Base-by-base conservation (phyloP, 805 yeast genomes). In the Yarrowia bubula region DNA sequence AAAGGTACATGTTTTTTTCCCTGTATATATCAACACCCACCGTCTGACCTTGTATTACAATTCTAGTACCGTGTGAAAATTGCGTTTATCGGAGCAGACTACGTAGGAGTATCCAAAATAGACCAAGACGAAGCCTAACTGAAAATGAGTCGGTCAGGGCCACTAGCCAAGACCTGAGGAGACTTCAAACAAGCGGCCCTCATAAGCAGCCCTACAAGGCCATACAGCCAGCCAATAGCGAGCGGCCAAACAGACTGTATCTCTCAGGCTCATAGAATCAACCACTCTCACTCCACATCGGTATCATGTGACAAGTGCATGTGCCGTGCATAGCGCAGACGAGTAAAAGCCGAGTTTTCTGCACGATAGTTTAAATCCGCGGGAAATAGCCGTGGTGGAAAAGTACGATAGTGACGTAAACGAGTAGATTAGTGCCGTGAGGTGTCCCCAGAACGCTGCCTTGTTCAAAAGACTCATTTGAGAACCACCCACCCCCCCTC, bases 21-120 rank as follows among this genome's bases (percentile, higher is more conserved):
- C 10, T n/a, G 4, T 14, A 7, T 37, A 13, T 32, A 17, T 28
- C 28, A 4, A 14, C 11, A 9, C 4, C 8, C 28, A 1, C 10
- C n/a, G 28, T 11, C n/a, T 50, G 8, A 15, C 22, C 57, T 15
- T 2, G 42, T 18, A 8, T 15, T 35, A 11, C 32, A 10, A 14
- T n/a, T 22, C 8, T 37, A 22, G 32, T 22, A 51, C 58, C 33
- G 58, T 51, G 58, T 51, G 58, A 51, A 51, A 51, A 51, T 51
- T 51, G 58, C 58, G 35, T 51, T 51, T 51, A 51, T 51, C 58
- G 58, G 58, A 51, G 43, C 58, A 50, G 55, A 50, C 57, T 50
- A 50, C 42, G 43, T 22, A 51, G 43, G 43, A 51, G 58, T 51
- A 14, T 51, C 58, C 58, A 37, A 51, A 51, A 51, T 51, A 51